Evolutionary conservation across 495 filamentous ascomycete genomes (phyloP).

Genomic region (Platismatia glauca): DNA sequence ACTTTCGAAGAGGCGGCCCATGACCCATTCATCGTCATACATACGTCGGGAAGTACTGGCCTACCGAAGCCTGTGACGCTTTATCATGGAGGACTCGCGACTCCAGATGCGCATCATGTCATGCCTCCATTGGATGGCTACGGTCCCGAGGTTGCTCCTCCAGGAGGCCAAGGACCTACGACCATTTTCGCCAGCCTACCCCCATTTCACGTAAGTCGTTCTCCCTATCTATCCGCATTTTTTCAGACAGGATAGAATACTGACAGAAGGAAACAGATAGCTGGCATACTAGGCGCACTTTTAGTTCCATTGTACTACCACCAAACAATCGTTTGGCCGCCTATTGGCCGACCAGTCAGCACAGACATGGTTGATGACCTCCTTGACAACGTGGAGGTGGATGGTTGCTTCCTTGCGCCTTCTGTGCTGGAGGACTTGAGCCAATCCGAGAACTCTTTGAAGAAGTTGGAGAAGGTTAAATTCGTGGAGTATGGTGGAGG

Average conservation of each 20-base stretch:
- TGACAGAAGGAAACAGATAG: slow-evolving; percentile 22
- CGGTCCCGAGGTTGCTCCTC: slow-evolving; percentile 18
- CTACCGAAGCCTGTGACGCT: slow-evolving; percentile 45
- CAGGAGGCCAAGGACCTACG: slow-evolving; percentile 21
- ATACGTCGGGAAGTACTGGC: slow-evolving; percentile 55
- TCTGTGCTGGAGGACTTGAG: slow-evolving; percentile 31
- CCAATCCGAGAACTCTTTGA: slow-evolving; percentile 24
- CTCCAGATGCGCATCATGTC: slow-evolving; percentile 32
- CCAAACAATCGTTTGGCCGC: slow-evolving; percentile 28
- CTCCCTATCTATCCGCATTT: neutral
- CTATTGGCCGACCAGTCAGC: slow-evolving; percentile 24
- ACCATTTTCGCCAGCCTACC: slow-evolving; percentile 29
- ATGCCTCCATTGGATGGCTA: slow-evolving; percentile 24
- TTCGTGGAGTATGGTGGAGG: slow-evolving; percentile 13
- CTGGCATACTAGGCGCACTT: slow-evolving; percentile 28
- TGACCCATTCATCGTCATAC: slow-evolving; percentile 41
- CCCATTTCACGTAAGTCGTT: slow-evolving; percentile 28
- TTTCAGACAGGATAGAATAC: neutral
- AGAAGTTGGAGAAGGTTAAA: slow-evolving; percentile 24
- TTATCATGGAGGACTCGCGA: slow-evolving; percentile 39
- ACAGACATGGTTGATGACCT: slow-evolving; percentile 25
- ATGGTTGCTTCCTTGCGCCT: slow-evolving; percentile 29
- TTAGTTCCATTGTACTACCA: slow-evolving; percentile 25
- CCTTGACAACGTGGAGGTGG: slow-evolving; percentile 24
- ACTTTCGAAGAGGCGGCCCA: slow-evolving; percentile 33